Conservation (phyloP, 2,329 filamentous ascomycete genomes). For the Epichloe brachyelytri region DNA sequence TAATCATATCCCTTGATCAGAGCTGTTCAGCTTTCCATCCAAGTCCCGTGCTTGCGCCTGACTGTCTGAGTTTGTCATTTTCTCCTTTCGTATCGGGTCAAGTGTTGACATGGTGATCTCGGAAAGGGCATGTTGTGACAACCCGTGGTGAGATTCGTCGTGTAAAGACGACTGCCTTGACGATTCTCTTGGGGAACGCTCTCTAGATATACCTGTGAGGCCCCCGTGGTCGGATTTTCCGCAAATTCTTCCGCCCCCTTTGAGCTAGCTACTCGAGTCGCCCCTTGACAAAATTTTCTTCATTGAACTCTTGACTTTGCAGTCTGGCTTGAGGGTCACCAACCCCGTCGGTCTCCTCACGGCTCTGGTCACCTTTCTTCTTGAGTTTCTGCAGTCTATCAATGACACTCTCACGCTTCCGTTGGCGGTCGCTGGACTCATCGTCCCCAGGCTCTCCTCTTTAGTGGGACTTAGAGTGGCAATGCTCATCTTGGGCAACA, state of each 20-base stretch:
- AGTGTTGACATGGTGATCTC: background rate
- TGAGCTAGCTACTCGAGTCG: background rate
- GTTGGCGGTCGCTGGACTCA: background rate
- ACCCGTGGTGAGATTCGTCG: background rate
- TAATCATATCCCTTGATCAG: background rate
- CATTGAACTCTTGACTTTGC: background rate
- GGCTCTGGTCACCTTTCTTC: background rate
- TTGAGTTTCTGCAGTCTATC: constrained; percentile 1
- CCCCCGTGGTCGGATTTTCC: background rate
- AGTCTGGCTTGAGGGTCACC: background rate
- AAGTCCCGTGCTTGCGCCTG: background rate
- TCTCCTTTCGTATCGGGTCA: background rate
- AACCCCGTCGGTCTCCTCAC: background rate
- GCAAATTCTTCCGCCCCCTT: background rate
- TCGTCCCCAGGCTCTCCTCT: constrained; percentile 17
- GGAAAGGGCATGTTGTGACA: background rate
- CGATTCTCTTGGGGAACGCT: constrained; percentile 10
- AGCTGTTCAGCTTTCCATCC: background rate
- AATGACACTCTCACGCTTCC: background rate
- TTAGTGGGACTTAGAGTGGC: constrained; percentile 18
- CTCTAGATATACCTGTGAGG: constrained; percentile 5
- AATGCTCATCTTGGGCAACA: constrained; percentile 13
- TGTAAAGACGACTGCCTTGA: constrained; percentile 6
- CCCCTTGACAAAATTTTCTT: background rate
- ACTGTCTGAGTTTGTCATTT: background rate